Conservation (phyloP, 2,329 filamentous ascomycete genomes). For the Fusarium armeniacum region DNA sequence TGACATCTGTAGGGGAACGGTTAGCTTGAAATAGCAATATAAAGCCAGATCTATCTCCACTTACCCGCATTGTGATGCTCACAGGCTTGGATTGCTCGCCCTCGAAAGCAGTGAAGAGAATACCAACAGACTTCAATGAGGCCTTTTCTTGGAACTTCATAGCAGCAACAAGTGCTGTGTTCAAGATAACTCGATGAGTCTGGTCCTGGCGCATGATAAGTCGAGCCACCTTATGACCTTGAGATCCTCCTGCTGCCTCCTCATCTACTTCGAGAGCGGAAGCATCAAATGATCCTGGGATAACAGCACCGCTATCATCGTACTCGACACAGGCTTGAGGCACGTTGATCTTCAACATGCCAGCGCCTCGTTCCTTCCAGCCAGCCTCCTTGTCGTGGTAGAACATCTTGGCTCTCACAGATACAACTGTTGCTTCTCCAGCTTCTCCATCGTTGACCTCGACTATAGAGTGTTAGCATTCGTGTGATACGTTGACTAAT, state of each 20-base stretch:
- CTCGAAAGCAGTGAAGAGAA: constrained; percentile 76
- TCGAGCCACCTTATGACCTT: constrained; percentile 69
- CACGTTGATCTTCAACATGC: constrained; percentile 87
- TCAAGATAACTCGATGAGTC: constrained; percentile 87
- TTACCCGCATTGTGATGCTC: constrained; percentile 73
- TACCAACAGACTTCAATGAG: constrained; percentile 76
- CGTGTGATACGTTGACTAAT: neutral
- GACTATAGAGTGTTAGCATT: constrained; percentile 62
- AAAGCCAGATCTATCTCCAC: constrained; percentile 37
- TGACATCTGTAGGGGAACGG: constrained; percentile 61
- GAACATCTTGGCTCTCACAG: constrained; percentile 87
- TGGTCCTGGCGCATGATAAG: constrained; percentile 94
- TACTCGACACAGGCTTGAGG: constrained; percentile 69
- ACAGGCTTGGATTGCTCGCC: constrained; percentile 67
- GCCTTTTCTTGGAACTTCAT: constrained; percentile 86
- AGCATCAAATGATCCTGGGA: constrained; percentile 69
- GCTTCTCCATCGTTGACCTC: constrained; percentile 88
- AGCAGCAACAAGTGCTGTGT: constrained; percentile 82
- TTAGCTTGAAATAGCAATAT: constrained; percentile 14
- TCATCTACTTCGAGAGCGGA: constrained; percentile 65
- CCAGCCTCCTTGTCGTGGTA: constrained; percentile 77
- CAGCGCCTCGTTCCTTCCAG: constrained; percentile 92
- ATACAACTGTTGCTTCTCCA: constrained; percentile 80
- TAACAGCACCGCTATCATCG: constrained; percentile 64
- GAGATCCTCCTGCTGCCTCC: constrained; percentile 48